Base-by-base conservation (phyloP, 2,329 filamentous ascomycete species). In the Diplodia sapinea region DNA sequence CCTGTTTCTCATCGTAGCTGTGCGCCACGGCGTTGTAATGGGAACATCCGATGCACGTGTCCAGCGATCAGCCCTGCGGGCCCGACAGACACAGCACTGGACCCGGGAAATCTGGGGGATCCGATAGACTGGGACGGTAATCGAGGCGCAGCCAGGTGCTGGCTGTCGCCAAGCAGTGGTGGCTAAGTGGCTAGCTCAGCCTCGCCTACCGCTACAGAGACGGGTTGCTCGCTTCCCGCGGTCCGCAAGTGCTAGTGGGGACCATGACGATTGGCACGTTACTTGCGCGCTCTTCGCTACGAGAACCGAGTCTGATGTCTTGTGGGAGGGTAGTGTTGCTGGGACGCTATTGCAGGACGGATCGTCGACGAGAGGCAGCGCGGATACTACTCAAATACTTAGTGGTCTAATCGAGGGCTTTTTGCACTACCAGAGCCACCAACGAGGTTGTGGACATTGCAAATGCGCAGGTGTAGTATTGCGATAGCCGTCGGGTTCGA, bases 141-240 rank as follows among this genome's bases (percentile, higher is more conserved):
- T 63, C 59, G 59, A 51, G 59, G 47, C 57, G 57, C 57, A 62
- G 36, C 57, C 23, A 63, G 59, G 26, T 20, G 47, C 47, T 23
- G 9, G 40, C 56, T 38, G 33, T 12, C 5, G 54, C 31, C 29
- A 36, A 38, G 31, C 54, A 38, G 50, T 23, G n/a, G 50, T 11
- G 17, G 50, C 50, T 15, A 38, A 6, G 50, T 11, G 17, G 50
- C 50, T 15, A 38, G 4, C 59, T 49, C 59, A 63, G 59, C 59
- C 57, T n/a, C 57, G 17, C 29, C 29, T 12, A 26, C 40, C 17
- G 33, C 40, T 8, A 11, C 12, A 15, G 40, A 26, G 6, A 31
- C 54, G 5, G 7, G 15, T 13, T 20, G 38, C 2, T 31, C 23
- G 17, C 38, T 31, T 20, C 23, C 47, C 38, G 5, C 31, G 17